phyloP scores from a whole-genome alignment of 345 rosid species.

The Orychophragmus violaceus region DNA sequence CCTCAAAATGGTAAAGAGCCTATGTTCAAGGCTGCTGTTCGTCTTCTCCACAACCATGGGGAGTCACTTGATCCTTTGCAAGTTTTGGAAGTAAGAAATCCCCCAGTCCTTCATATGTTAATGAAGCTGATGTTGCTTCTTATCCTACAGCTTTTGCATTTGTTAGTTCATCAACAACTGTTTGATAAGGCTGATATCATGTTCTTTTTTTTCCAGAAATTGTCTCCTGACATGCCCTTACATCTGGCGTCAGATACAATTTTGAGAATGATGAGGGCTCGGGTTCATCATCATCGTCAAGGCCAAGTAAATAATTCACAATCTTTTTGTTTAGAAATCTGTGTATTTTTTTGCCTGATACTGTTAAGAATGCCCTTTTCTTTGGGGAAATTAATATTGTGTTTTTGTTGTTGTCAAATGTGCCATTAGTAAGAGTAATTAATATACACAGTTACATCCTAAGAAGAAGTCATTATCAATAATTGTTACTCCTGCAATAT shows the following conservation, averaged over 20 bases:
- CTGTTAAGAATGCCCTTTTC: background rate
- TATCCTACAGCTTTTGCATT: slow-evolving; percentile 9
- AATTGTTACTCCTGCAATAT: background rate
- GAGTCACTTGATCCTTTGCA: slow-evolving; percentile 95
- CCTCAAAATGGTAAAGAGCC: slow-evolving; percentile 88
- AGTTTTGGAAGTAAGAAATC: slow-evolving; percentile 72
- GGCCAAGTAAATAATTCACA: slow-evolving; percentile 60
- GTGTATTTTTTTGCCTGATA: too few relatives aligned
- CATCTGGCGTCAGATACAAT: slow-evolving; percentile 94
- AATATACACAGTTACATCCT: background rate
- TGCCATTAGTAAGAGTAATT: background rate
- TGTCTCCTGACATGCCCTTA: slow-evolving; percentile 94
- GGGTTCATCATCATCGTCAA: slow-evolving; percentile 89
- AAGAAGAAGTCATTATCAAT: background rate
- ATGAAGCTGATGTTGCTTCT: background rate
- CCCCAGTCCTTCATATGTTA: background rate
- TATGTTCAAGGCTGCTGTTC: slow-evolving; percentile 98
- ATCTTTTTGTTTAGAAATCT: background rate
- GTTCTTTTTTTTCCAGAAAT: slow-evolving; percentile 52
- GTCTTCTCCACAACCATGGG: slow-evolving; percentile 96
- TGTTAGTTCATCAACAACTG: background rate
- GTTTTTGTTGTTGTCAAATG: background rate
- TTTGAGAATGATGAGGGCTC: slow-evolving; percentile 93
- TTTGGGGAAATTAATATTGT: background rate
- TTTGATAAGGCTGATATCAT: slow-evolving; percentile 22